These are phyloP conservation scores for Sporopachydermia cereana DNA, from an alignment of 1,139 yeast genomes.

Conservation along the genomic window DNA sequence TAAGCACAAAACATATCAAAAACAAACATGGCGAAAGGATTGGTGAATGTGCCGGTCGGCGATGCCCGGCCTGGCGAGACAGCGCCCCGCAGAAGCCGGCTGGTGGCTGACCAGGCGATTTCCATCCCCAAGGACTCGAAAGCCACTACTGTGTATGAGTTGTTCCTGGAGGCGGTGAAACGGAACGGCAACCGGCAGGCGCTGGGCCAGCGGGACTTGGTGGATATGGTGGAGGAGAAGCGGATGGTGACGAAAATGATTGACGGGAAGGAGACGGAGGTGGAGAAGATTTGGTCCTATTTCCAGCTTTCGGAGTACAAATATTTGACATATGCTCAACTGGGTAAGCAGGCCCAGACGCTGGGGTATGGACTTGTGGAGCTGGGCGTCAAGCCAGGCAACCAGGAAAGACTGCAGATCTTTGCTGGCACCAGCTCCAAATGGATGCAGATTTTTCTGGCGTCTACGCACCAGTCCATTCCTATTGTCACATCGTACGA, in stretches of 20 bases:
- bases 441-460: slow-evolving; percentile 87
- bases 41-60: slow-evolving; percentile 50
- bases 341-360: slow-evolving; percentile 36
- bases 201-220: slow-evolving; percentile 72
- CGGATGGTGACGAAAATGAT: slow-evolving; percentile 65
- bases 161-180: slow-evolving; percentile 49
- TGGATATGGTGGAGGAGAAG: slow-evolving; percentile 63
- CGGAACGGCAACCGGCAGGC: slow-evolving; percentile 43
- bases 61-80: slow-evolving; percentile 80
- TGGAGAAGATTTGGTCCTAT: slow-evolving; percentile 79
- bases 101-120: slow-evolving; percentile 21
- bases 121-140: slow-evolving; percentile 48
- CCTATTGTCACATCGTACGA: slow-evolving; percentile 96
- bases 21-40: slow-evolving; percentile 1
- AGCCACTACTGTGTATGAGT: slow-evolving; percentile 61
- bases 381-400: slow-evolving; percentile 59
- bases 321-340: slow-evolving; percentile 50
- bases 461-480: slow-evolving; percentile 62
- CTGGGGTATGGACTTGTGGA: slow-evolving; percentile 68
- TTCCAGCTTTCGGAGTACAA: slow-evolving; percentile 70
- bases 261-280: slow-evolving; percentile 60
- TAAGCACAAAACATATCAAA: no score
- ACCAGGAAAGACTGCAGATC: slow-evolving; percentile 58
- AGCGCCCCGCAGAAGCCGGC: slow-evolving; percentile 67
- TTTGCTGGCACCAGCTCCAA: slow-evolving; percentile 77